Evolutionary conservation across 2,329 filamentous ascomycete species (phyloP).

Genomic region (Lecanosticta acicola): DNA sequence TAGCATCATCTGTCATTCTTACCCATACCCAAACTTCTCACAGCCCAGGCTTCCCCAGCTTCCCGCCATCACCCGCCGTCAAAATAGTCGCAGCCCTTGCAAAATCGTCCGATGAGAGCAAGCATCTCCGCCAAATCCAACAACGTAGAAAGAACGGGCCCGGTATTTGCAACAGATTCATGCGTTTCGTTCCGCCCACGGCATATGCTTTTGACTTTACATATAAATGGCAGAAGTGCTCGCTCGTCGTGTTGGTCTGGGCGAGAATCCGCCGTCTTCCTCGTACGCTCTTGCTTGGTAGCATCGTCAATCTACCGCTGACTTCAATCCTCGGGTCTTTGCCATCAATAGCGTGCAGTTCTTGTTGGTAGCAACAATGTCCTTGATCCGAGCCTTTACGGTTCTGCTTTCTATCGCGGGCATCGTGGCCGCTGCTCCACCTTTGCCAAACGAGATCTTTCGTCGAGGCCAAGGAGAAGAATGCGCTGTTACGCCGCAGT

Average conservation of each 20-base stretch:
- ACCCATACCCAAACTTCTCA: too few species aligned
- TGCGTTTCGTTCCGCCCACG: too few species aligned
- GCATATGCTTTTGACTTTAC: neutral
- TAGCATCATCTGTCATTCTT: too few species aligned
- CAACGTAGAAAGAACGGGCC: too few species aligned
- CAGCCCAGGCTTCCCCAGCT: too few species aligned
- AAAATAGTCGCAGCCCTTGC: neutral
- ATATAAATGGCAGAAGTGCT: neutral
- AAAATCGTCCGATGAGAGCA: neutral
- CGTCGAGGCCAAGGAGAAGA: neutral
- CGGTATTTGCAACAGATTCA: too few species aligned
- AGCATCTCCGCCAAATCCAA: neutral
- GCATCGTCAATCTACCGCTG: too few species aligned
- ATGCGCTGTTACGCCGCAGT: neutral
- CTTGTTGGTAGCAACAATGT: neutral
- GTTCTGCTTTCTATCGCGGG: constrained; percentile 9
- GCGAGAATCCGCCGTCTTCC: too few species aligned
- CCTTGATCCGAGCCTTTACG: constrained; percentile 2
- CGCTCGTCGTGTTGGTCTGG: neutral
- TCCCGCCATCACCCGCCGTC: too few species aligned
- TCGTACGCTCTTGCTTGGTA: too few species aligned
- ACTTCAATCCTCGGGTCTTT: too few species aligned
- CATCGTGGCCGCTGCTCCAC: constrained; percentile 4
- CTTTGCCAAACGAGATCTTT: neutral
- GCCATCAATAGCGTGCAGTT: too few species aligned